Percentiles rank a stretch among this genome's conserved stretches.
Conservation (phyloP, 129 eudicot species). For the Lactuca saligna region DNA sequence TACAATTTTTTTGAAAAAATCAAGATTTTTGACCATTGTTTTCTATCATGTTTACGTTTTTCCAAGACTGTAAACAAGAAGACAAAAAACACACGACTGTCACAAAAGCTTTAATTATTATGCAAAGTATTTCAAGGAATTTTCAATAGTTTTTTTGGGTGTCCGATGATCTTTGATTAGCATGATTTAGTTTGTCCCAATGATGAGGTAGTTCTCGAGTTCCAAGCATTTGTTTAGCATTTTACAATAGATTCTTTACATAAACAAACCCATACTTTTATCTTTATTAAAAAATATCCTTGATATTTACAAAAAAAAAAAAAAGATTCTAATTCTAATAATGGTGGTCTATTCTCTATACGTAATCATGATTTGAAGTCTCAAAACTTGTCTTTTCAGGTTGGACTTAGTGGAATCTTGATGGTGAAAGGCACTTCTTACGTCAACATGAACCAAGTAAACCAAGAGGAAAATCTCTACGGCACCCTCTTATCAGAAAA, state of each 20-base stretch:
- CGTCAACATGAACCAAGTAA: conserved; percentile 75
- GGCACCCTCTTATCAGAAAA: conserved; percentile 96
- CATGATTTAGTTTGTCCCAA: not conserved
- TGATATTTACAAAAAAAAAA: too few relatives aligned
- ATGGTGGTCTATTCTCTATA: conserved; percentile 14
- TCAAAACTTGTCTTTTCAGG: conserved; percentile 42
- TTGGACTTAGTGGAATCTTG: conserved; percentile 95
- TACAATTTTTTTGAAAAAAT: too few relatives aligned
- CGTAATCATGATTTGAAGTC: conserved; percentile 14
- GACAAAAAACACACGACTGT: not conserved
- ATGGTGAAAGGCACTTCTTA: conserved; percentile 96
- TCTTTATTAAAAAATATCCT: not conserved
- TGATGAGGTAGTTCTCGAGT: not conserved
- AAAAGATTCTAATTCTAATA: not conserved
- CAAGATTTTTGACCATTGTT: too few relatives aligned
- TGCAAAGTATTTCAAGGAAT: too few relatives aligned
- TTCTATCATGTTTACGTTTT: too few relatives aligned
- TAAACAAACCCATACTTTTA: too few relatives aligned
- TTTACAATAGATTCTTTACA: not conserved
- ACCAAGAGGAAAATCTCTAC: conserved; percentile 52
- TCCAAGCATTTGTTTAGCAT: not conserved
- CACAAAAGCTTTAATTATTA: not conserved
- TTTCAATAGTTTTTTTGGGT: not conserved
- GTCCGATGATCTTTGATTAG: not conserved
- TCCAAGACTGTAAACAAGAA: not conserved